These are phyloP conservation scores for Russula compacta DNA, from an alignment of 768 basidiomycete genomes.

Conservation along the genomic window DNA sequence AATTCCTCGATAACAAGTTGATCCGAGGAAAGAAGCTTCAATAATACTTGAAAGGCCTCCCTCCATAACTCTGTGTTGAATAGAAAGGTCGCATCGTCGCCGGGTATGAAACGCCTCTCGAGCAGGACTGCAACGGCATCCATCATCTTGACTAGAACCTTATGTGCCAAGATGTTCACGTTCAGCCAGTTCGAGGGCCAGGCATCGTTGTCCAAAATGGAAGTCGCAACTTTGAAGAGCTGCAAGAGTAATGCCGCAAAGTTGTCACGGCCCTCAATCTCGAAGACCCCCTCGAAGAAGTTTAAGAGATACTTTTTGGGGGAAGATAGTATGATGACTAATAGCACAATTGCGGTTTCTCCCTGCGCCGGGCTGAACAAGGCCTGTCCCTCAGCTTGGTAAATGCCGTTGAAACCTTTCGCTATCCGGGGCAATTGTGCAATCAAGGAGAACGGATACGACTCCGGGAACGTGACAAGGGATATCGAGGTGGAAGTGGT, in stretches of 20 bases:
- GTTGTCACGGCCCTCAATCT: conserved; percentile 83
- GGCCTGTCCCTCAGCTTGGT: conserved; percentile 37
- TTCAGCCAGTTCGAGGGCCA: conserved; percentile 91
- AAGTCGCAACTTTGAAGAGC: conserved; percentile 72
- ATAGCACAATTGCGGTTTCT: conserved; percentile 77
- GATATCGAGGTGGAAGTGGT: conserved; percentile 46
- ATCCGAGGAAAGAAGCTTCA: conserved; percentile 81
- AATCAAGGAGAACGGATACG: conserved; percentile 85
- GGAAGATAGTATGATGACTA: conserved; percentile 74
- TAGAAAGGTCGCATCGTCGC: conserved; percentile 45
- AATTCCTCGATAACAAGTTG: conserved; percentile 93
- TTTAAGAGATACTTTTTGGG: conserved; percentile 66
- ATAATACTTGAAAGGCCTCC: conserved; percentile 69
- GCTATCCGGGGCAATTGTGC: conserved; percentile 51
- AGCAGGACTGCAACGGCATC: conserved; percentile 73
- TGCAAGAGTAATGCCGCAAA: conserved; percentile 61
- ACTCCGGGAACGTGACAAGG: conserved; percentile 86
- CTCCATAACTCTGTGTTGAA: conserved; percentile 79
- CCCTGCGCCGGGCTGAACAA: conserved; percentile 70
- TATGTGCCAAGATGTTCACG: conserved; percentile 80
- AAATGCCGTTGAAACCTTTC: conserved; percentile 33
- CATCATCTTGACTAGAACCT: conserved; percentile 80
- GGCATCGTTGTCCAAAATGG: conserved; percentile 78
- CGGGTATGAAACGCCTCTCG: conserved; percentile 72
- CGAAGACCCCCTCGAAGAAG: conserved; percentile 71